Percentiles rank a stretch among this genome's conserved stretches.
Evolutionary conservation across 2,329 filamentous ascomycete species (phyloP).

Genomic region (Mycocentrospora acerina): DNA sequence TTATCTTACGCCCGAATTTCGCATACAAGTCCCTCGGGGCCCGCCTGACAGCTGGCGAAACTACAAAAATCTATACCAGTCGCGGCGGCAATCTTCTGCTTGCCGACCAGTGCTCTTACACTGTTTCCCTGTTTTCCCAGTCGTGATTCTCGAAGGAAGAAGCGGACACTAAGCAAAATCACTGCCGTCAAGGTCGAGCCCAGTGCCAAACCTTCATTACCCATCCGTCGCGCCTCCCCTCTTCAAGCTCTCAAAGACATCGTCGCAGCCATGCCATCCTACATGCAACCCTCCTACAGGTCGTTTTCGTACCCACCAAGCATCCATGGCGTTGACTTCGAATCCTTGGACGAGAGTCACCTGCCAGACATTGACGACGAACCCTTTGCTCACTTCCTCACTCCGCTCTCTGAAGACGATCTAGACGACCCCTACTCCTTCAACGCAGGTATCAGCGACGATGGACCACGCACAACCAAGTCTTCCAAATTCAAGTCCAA

Average conservation of each 20-base stretch:
- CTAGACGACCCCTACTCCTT: constrained; percentile 40
- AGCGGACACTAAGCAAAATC: constrained; percentile 16
- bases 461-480: constrained; percentile 33
- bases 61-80: constrained; percentile 20
- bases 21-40: constrained; percentile 28
- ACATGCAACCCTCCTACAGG: constrained; percentile 27
- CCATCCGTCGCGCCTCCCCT: constrained; percentile 21
- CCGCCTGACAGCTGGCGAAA: constrained; percentile 15
- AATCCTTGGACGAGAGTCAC: constrained; percentile 11
- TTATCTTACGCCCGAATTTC: constrained; percentile 27
- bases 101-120: constrained; percentile 13
- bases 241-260: constrained; percentile 26
- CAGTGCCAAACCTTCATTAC: constrained; percentile 24
- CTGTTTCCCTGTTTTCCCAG: constrained; percentile 27
- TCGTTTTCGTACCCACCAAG: constrained; percentile 41
- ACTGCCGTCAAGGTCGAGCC: constrained; percentile 29
- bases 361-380: constrained; percentile 47
- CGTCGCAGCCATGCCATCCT: constrained; percentile 38
- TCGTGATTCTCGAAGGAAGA: constrained; percentile 30
- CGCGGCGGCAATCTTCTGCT: constrained; percentile 17
- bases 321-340: constrained; percentile 30
- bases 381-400: constrained; percentile 47
- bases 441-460: constrained; percentile 41
- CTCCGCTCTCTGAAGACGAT: constrained; percentile 44
- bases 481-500: constrained; percentile 42